Base-by-base conservation (phyloP, 441 rosid genomes). In the Mallotus repandus region DNA sequence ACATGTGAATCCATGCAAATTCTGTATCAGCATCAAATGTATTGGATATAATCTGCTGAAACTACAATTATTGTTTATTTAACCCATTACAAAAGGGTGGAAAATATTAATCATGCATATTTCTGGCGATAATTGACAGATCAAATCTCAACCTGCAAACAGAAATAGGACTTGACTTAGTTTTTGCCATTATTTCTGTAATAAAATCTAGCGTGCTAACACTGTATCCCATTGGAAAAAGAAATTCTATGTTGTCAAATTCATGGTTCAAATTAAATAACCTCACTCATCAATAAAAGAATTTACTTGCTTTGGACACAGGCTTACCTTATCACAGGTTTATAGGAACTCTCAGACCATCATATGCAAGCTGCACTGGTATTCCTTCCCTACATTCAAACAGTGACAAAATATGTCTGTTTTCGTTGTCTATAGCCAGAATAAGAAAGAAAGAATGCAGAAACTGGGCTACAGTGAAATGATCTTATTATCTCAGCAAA, bases 321-420 rank as follows among this genome's bases (percentile, higher is more conserved):
- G 3, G 43, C 32, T 15, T 52, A 81, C 85, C 90, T 83, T 62
- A 63, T 84, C 81, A 90, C 55, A 93, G 76, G 74, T 89, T 88
- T 64, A 91, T 58, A 49, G 94, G 90, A 77, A 91, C 85, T 86
- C 93, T 90, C 79, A 96, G 66, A 73, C 99, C 98, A 80, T 96
- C 99, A 14, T 58, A 88, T 1, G 99, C 96, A 35, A 93, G 97
- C 82, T 90, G 91, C 79, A 93, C 94, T 9, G 80, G 69, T 67
- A 96, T 96, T 83, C 99, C 98, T 90, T 93, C 98, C 93, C 98
- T 93, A 69, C 11, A 74, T 38, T 59, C 54, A 56, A 74, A 80
- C 50, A 68, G 63, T 41, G 15, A 52, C 50, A 78, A 69, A 54
- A 35, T 12, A 61, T 18, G 5, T 71, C 25, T 46, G 19, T 29